Evolutionary conservation across 495 filamentous ascomycete genomes (phyloP), one percentile per base, ranked within the genome.

Genomic region (Penicillium odoratum): DNA sequence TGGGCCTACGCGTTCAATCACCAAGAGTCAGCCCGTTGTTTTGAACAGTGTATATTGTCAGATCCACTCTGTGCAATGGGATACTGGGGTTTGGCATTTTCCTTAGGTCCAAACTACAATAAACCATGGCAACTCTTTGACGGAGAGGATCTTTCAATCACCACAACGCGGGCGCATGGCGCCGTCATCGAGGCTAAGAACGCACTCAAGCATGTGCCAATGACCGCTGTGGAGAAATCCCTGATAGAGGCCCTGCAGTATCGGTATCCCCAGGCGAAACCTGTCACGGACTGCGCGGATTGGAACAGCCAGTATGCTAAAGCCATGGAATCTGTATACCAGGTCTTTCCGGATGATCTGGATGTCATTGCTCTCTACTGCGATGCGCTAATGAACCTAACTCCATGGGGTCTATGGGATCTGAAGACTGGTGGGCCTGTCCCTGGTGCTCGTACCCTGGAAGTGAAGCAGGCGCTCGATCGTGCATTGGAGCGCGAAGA

Each of bases 51-150:
- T 15, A 80, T 84, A 43, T 60, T 71, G 0, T 42, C 70, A 38
- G 86, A 90, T 60, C 64, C 72, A 0, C 55, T 62, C 4, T 88
- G 83, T 59, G 78, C 80, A 5, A 83, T 89, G 69, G 86, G 83
- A 18, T 81, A 87, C 53, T 90, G 87, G 87, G 87, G 87, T 0
- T 67, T 87, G 3, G 85, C 88, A 0, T 88, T 83, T 60, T 65
- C 82, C 2, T 63, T 87, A 0, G 88, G 88, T 0, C 86, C 88
- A 3, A 89, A 90, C 56, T 90, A 89, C 69, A 89, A 90, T 62
- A 89, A 89, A 64, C 84, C 86, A 0, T 90, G 87, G 88, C 73
- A 82, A 5, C 67, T 80, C 28, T 89, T 89, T 57, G 87, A 88
- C 54, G 69, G 74, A 6, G 59, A 72, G n/a, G 87, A 90, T 46